Evolutionary conservation across 2,329 filamentous ascomycete genomes (phyloP), one percentile per base, ranked within the genome.

Genomic region (Neophaeococcomyces aloes): DNA sequence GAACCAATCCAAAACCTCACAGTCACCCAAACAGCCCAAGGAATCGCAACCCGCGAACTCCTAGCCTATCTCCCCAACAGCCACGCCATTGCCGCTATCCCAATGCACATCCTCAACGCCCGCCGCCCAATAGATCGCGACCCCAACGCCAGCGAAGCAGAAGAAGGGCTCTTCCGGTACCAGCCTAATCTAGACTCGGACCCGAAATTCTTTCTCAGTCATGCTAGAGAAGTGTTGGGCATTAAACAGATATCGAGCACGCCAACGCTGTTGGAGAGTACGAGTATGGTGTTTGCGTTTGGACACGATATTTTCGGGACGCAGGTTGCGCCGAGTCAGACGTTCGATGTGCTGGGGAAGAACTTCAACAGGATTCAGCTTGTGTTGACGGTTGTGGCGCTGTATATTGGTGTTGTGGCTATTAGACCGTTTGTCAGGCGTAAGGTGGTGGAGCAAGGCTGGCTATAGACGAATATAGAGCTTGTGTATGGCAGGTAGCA

Each of bases 341-440:
- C 83, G 13, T 98, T 98, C 62, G 91, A 98, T 65, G 78, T 96
- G 32, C 68, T 98, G 13, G 91, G 87, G 49, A 91, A 87, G 65
- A 85, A 86, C 2, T 98, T 98, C 64, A 91, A 89, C 61, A 95
- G 94, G 70, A 60, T 87, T 44, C 83, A 87, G 54, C 76, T 98
- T 58, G 63, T 95, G 29, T 71, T 76, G 13, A 98, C 91, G 1
- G 87, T 98, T 29, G 70, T 83, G 31, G 89, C 86, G 14, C 70
- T 96, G 53, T 76, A 76, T 35, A 72, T 76, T 30, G 87, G 86
- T 35, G 89, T 94, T 13, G 62, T 80, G 51, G 75, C 85, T 44
- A 69, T 96, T 57, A 81, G 81, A 42, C 91, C 91, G 21, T 78
- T 96, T 76, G 91, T 94, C 72, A 70, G 83, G 19, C 53, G 47